Conservation (phyloP, 805 yeast genomes). For the Candida lessepsii region DNA sequence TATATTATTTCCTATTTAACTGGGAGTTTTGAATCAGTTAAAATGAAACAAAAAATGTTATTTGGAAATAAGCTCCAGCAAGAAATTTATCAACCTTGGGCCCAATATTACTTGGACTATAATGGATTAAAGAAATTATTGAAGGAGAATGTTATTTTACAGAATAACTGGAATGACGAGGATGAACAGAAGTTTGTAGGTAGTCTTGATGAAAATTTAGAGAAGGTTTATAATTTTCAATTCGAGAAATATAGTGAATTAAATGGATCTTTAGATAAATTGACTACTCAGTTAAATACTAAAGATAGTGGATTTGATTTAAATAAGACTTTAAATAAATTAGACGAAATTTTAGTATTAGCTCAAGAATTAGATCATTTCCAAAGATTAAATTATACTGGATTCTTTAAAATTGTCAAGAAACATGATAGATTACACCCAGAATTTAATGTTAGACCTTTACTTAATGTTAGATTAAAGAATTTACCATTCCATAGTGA, state of each 20-base stretch:
- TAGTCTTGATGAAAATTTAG: conserved; percentile 65
- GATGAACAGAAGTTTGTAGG: conserved; percentile 72
- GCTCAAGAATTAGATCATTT: conserved; percentile 89
- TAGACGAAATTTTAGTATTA: conserved; percentile 70
- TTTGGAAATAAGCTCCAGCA: conserved; percentile 81
- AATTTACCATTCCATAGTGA: conserved; percentile 90
- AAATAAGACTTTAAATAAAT: conserved; percentile 56
- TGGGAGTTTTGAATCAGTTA: background rate
- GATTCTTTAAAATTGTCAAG: conserved; percentile 90
- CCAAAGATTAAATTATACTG: conserved; percentile 90
- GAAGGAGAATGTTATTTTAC: conserved; percentile 60
- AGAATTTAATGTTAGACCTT: conserved; percentile 83
- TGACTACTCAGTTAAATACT: conserved; percentile 59
- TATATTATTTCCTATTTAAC: background rate
- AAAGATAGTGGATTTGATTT: conserved; percentile 49
- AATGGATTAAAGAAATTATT: conserved; percentile 62
- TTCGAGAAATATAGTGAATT: conserved; percentile 64
- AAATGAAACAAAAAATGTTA: conserved; percentile 51
- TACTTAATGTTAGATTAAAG: conserved; percentile 82
- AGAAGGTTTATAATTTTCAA: conserved; percentile 76
- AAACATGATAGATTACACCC: conserved; percentile 93
- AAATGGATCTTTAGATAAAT: conserved; percentile 57
- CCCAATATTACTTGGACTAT: conserved; percentile 64
- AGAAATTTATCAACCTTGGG: conserved; percentile 90
- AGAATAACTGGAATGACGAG: conserved; percentile 59